These are phyloP conservation scores for Penicillium macrosclerotiorum DNA, from an alignment of 495 filamentous ascomycete species.

Conservation along the genomic window DNA sequence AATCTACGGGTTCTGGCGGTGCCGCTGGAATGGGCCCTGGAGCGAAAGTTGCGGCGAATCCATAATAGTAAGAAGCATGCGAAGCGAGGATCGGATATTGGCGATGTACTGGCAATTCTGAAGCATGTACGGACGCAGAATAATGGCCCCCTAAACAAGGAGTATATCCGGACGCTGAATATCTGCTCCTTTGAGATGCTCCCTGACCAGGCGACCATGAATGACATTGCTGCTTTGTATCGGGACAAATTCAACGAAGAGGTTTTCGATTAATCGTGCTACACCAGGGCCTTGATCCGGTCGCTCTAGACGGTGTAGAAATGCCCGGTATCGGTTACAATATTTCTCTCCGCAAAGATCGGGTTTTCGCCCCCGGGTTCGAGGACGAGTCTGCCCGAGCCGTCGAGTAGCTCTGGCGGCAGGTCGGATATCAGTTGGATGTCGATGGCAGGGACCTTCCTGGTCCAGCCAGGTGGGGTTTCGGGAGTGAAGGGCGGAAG, in stretches of 20 bases:
- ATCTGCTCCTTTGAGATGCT: slow-evolving; percentile 22
- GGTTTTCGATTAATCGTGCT: slow-evolving; percentile 5
- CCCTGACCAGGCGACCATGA: slow-evolving; percentile 27
- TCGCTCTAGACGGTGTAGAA: slow-evolving; percentile 27
- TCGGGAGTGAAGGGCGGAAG: slow-evolving; percentile 25
- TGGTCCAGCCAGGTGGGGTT: slow-evolving; percentile 21
- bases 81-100: slow-evolving; percentile 23
- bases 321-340: slow-evolving; percentile 31
- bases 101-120: slow-evolving; percentile 29
- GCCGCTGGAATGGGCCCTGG: slow-evolving; percentile 36
- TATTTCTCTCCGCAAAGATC: slow-evolving; percentile 30
- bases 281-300: not conserved
- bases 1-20: slow-evolving; percentile 24
- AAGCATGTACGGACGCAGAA: slow-evolving; percentile 18
- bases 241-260: slow-evolving; percentile 23
- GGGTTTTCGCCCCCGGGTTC: slow-evolving; percentile 19
- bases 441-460: slow-evolving; percentile 21
- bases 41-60: slow-evolving; percentile 33
- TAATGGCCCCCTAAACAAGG: slow-evolving; percentile 21
- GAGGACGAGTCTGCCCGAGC: slow-evolving; percentile 22
- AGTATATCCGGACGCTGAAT: slow-evolving; percentile 28
- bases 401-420: slow-evolving; percentile 14
- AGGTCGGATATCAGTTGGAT: slow-evolving; percentile 13
- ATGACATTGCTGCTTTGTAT: slow-evolving; percentile 20
- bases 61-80: slow-evolving; percentile 10